These are phyloP conservation scores for Lentinus brumalis DNA, from an alignment of 768 basidiomycete genomes.

Conservation along the genomic window DNA sequence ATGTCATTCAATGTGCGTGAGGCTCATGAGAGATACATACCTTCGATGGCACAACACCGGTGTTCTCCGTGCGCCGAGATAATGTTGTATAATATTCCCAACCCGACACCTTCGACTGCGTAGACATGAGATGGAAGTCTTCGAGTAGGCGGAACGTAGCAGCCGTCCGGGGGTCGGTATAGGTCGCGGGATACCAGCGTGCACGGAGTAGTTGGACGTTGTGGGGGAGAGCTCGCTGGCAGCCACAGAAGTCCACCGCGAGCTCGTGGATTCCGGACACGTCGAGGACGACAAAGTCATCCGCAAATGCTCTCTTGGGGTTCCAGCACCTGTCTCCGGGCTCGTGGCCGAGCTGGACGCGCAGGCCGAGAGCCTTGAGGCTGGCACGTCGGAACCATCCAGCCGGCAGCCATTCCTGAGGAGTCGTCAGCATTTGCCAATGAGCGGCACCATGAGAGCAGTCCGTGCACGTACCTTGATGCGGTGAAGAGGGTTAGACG, in stretches of 20 bases:
- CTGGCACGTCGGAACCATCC: background rate
- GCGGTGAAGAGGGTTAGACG: constrained; percentile 17
- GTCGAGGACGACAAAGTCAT: constrained; percentile 25
- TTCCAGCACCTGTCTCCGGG: constrained; percentile 12
- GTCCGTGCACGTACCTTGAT: constrained; percentile 18
- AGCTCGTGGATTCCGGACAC: constrained; percentile 29
- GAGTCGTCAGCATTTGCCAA: too few species aligned
- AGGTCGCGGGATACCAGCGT: constrained; percentile 36
- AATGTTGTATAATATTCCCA: constrained; percentile 37
- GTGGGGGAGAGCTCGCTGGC: constrained; percentile 1
- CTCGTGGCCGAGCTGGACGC: constrained; percentile 30
- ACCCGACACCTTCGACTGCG: constrained; percentile 34
- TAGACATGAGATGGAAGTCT: constrained; percentile 34
- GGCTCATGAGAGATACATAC: too few species aligned
- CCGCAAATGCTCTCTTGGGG: background rate
- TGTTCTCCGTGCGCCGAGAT: constrained; percentile 33
- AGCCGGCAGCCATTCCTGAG: background rate
- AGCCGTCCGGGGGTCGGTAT: constrained; percentile 28
- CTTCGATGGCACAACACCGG: constrained; percentile 15
- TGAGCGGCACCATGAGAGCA: too few species aligned
- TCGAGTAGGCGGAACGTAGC: constrained; percentile 34
- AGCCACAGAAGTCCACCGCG: constrained; percentile 28
- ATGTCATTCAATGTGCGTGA: too few species aligned
- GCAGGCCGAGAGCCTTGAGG: constrained; percentile 23
- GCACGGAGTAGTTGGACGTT: too few species aligned